Evolutionary conservation across 2,329 filamentous ascomycete species (phyloP).

Genomic region (Grosmannia huntii): DNA sequence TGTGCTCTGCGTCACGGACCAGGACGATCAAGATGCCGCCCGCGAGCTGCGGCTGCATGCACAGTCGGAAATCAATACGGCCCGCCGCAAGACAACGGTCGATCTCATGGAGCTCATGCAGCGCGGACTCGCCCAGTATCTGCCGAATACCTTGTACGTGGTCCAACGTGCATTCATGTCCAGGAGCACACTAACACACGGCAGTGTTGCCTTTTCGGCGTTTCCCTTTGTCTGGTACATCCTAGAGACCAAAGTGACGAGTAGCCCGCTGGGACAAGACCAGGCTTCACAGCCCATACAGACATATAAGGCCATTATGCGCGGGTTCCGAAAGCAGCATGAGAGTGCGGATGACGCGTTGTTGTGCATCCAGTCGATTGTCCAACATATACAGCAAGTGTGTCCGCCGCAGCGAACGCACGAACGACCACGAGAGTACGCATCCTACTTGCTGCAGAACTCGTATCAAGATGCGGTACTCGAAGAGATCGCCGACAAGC

Average conservation of each 20-base stretch:
- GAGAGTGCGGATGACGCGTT: background rate
- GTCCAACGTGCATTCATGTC: too few relatives aligned
- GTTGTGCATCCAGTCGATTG: background rate
- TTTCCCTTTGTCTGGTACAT: constrained; percentile 1
- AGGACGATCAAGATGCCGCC: background rate
- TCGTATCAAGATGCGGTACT: background rate
- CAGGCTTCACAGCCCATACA: background rate
- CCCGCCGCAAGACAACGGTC: background rate
- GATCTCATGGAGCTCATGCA: background rate
- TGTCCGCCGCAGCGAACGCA: background rate
- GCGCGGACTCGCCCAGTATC: background rate
- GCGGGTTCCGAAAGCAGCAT: background rate
- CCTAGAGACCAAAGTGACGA: background rate
- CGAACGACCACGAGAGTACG: background rate
- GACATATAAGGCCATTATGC: background rate
- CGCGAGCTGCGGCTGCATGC: background rate
- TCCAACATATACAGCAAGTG: background rate
- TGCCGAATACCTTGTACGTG: constrained; percentile 1
- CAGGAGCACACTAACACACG: background rate
- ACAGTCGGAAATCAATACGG: background rate
- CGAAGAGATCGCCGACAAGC: background rate
- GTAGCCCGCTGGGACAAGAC: background rate
- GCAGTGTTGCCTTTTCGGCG: background rate
- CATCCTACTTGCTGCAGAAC: background rate
- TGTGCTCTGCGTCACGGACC: background rate